phyloP scores from a whole-genome alignment of 441 rosid species.

The Erodium texanum region DNA sequence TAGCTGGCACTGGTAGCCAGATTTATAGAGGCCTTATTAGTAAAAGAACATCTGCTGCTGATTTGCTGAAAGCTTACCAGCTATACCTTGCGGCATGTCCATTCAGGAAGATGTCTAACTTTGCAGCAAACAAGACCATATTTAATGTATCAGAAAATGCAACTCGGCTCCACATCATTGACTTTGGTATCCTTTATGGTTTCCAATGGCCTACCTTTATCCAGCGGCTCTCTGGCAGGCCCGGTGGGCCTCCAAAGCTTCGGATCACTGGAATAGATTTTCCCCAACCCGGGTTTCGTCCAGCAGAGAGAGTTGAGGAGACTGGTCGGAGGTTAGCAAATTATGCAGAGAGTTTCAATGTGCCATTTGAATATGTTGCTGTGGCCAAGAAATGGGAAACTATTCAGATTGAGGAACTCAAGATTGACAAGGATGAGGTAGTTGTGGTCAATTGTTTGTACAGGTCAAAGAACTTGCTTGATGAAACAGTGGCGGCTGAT shows the following conservation, averaged over 20 bases:
- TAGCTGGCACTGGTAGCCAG: constrained; percentile 58
- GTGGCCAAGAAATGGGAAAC: constrained; percentile 66
- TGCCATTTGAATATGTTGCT: constrained; percentile 53
- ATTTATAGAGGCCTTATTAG: constrained; percentile 47
- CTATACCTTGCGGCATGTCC: constrained; percentile 56
- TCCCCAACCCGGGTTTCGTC: constrained; percentile 63
- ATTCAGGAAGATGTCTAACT: constrained; percentile 45
- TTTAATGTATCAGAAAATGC: constrained; percentile 23
- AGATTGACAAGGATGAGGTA: constrained; percentile 46
- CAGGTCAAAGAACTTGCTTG: constrained; percentile 63
- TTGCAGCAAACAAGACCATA: constrained; percentile 34
- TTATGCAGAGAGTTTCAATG: constrained; percentile 48
- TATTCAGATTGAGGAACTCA: constrained; percentile 45
- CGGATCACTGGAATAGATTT: constrained; percentile 62
- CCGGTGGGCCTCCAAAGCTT: constrained; percentile 36
- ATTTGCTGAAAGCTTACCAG: constrained; percentile 46
- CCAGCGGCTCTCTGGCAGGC: constrained; percentile 30
- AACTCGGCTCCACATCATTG: constrained; percentile 43
- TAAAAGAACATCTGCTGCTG: constrained; percentile 43
- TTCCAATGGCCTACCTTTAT: constrained; percentile 64
- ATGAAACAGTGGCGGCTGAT: constrained; percentile 55
- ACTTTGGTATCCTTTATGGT: constrained; percentile 64
- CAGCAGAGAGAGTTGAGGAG: constrained; percentile 56
- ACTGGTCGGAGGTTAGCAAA: constrained; percentile 52
- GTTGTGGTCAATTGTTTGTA: constrained; percentile 55